Conservation (phyloP, 2,329 filamentous ascomycete species). For the Xylaria digitata region DNA sequence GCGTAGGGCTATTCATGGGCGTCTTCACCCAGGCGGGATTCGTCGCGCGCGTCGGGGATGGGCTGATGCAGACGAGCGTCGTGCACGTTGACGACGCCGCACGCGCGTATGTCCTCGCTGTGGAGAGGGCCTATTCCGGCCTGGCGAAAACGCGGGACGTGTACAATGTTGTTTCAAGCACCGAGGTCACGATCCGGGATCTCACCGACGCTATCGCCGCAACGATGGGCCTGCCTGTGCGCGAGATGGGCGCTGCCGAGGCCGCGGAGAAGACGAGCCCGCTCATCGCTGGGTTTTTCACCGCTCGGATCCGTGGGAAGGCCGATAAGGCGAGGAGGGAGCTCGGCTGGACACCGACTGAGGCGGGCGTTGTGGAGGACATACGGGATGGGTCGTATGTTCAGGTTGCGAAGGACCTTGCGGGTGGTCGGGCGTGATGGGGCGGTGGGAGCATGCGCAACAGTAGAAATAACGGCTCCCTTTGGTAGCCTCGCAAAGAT, state of each 20-base stretch:
- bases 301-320: slow-evolving; percentile 21
- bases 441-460: not conserved
- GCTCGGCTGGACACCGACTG: slow-evolving; percentile 31
- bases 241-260: slow-evolving; percentile 42
- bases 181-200: slow-evolving; percentile 49
- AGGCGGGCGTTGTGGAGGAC: slow-evolving; percentile 33
- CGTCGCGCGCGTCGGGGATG: slow-evolving; percentile 43
- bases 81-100: slow-evolving; percentile 58
- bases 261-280: slow-evolving; percentile 12
- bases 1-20: slow-evolving; percentile 51
- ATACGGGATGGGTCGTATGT: slow-evolving; percentile 36
- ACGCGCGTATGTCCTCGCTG: slow-evolving; percentile 53
- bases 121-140: slow-evolving; percentile 44
- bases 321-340: slow-evolving; percentile 32
- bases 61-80: slow-evolving; percentile 11
- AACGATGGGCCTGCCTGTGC: slow-evolving; percentile 22
- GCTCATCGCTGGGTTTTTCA: slow-evolving; percentile 28
- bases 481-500: not conserved
- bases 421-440: not conserved
- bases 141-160: slow-evolving; percentile 48
- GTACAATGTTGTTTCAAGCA: slow-evolving; percentile 52
- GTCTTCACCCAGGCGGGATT: slow-evolving; percentile 48
- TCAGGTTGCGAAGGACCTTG: slow-evolving; percentile 26
- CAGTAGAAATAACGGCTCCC: not conserved
- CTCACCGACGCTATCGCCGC: slow-evolving; percentile 31